Base-by-base conservation (phyloP, 257 asterid species). In the Thymus quinquecostatus region DNA sequence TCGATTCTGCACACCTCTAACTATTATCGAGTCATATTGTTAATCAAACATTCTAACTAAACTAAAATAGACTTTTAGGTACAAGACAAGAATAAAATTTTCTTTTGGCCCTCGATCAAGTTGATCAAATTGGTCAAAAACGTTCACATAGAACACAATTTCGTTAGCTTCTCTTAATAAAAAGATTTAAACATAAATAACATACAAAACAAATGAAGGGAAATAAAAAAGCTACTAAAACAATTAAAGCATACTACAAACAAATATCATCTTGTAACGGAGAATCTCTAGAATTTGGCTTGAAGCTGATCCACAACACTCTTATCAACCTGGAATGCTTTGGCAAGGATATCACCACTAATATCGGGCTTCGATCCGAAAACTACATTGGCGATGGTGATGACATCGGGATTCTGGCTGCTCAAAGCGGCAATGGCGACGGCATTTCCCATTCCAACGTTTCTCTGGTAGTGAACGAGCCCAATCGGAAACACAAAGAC, bases 311-410 rank as follows among this genome's bases (percentile, higher is more conserved):
- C 53, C 44, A 78, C 78, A 38, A 73, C 59, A 28, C 51, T 68
- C 73, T 32, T 28, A 55, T 80, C 84, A 49, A 80, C 70, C 57
- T 80, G 84, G 48, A 80, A 80, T 1, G 81, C 81, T 47, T 64
- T 80, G 8, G 84, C 67, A 34, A 80, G 78, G 64, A 80, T 50
- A 72, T 80, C 81, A 11, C 50, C 12, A 0, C 54, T 32, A 53
- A 72, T 32, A 27, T n/a, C 72, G 21, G 81, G 78, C 12, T 71
- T 75, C 12, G 84, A 80, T n/a, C 76, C 76, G 55, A 80, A 80
- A 60, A 80, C 84, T 0, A 74, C 60, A 34, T 80, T 75, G 2
- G 74, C 81, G 6, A 59, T 59, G 64, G 47, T 34, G 51, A 79
- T 72, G 1, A 76, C 68, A 6, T 83, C 83, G 0, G 83, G 61